These are phyloP conservation scores for Myxozyma monticola DNA, from an alignment of 805 yeast species.

Conservation along the genomic window DNA sequence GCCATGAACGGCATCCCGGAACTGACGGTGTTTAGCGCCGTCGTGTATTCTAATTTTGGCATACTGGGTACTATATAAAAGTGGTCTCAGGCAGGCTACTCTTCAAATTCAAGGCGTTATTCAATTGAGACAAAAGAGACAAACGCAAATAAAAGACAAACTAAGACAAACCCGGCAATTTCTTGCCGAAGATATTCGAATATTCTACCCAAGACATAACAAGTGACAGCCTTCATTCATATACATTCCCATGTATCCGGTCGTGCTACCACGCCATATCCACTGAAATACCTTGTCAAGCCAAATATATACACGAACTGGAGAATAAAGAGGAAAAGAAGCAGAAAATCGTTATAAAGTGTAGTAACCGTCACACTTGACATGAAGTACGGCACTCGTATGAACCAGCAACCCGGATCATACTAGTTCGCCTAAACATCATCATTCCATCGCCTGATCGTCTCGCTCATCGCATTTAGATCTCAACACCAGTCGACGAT, in stretches of 20 bases:
- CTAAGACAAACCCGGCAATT: no score
- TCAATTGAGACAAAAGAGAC: no score
- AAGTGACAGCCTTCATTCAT: no score
- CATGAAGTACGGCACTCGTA: neutral
- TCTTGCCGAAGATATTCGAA: no score
- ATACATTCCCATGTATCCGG: no score
- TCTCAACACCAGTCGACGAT: constrained; percentile 27
- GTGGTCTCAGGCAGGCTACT: no score
- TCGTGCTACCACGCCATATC: no score
- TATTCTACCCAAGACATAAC: no score
- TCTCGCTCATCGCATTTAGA: constrained; percentile 21
- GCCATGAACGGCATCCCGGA: constrained; percentile 56
- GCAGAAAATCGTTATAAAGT: neutral
- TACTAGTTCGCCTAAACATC: neutral
- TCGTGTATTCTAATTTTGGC: constrained; percentile 77
- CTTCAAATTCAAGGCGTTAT: no score
- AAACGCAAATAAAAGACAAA: no score
- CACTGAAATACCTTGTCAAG: no score
- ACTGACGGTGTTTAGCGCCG: constrained; percentile 84
- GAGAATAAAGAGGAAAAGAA: neutral
- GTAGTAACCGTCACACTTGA: neutral
- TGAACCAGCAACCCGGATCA: neutral
- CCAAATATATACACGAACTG: neutral
- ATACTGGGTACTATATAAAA: constrained; percentile 3
- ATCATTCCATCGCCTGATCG: neutral